Base-by-base conservation (phyloP, 805 yeast genomes). In the Schwanniomyces yamadae region DNA sequence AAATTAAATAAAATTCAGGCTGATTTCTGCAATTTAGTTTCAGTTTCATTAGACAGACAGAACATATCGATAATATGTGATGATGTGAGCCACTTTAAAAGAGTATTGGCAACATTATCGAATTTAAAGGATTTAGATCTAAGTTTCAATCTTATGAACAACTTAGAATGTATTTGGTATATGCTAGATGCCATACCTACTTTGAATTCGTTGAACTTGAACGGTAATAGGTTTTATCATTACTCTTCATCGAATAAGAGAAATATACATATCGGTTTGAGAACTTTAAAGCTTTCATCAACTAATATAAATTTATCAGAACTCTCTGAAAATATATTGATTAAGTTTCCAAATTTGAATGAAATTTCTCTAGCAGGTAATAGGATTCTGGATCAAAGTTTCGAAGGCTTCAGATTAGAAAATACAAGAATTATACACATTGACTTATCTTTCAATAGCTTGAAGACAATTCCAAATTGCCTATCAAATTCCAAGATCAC, bases 101-200 rank as follows among this genome's bases (percentile, higher is more conserved):
- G n/a, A 3, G 30, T 44, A 5, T 9, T 34, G 5, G 10, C 9
- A 24, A 40, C 15, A 20, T 45, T 61, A 12, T 37, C 31, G 12
- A 55, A 47, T 39, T 50, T 68, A 32, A 36, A 28, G 22, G 59
- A 57, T 15, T 60, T 88, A 25, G 86, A 84, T 55, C 45, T 88
- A 32, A 71, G 87, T 9, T 75, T 60, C 51, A 83, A 86, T 52
- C 55, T 84, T 31, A 55, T 86, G 26, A 50, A 52, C 14, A 58
- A 66, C 34, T 50, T 80, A 40, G 36, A 50, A 0, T 60, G 55
- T 1, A 50, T 83, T 0, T 48, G 67, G 34, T 42, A 49, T 1
- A 54, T 82, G 10, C 40, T 73, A 0, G 36, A 45, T 3, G 38
- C 47, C 3, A 42, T 80, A 21, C 65, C 71, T 0, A 39, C 41